phyloP scores from a whole-genome alignment of 352 stramenopile species.

The Phytopythium helicoides region DNA sequence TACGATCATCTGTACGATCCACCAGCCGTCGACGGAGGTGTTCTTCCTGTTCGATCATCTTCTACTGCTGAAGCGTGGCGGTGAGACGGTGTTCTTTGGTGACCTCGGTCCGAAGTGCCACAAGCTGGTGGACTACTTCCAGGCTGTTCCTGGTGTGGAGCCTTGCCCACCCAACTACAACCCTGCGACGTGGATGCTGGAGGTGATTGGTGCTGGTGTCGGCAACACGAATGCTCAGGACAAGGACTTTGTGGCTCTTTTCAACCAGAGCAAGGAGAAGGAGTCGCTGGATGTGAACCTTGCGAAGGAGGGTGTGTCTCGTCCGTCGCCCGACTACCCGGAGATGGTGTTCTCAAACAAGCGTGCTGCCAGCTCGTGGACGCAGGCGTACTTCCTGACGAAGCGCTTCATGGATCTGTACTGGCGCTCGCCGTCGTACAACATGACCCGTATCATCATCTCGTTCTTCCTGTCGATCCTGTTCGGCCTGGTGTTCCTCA shows the following conservation, averaged over 20 bases:
- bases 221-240: conserved; percentile 9
- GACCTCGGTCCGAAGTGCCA: conserved; percentile 37
- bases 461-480: conserved; percentile 54
- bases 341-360: conserved; percentile 27
- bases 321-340: conserved; percentile 12
- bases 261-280: conserved; percentile 20
- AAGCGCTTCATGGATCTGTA: conserved; percentile 25
- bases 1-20: conserved; percentile 88
- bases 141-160: conserved; percentile 30
- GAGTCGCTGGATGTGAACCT: conserved; percentile 14
- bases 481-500: conserved; percentile 49
- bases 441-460: conserved; percentile 52
- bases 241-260: conserved; percentile 33
- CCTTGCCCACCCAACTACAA: conserved; percentile 13
- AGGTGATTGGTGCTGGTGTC: conserved; percentile 28
- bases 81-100: conserved; percentile 37
- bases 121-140: conserved; percentile 47
- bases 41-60: conserved; percentile 85
- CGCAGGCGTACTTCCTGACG: conserved; percentile 17
- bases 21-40: conserved; percentile 85
- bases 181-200: conserved; percentile 22
- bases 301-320: conserved; percentile 13
- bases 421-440: conserved; percentile 55
- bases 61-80: conserved; percentile 57
- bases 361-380: conserved; percentile 14